Base-by-base conservation (phyloP, 768 basidiomycete species). In the Rhodocollybia butyracea region DNA sequence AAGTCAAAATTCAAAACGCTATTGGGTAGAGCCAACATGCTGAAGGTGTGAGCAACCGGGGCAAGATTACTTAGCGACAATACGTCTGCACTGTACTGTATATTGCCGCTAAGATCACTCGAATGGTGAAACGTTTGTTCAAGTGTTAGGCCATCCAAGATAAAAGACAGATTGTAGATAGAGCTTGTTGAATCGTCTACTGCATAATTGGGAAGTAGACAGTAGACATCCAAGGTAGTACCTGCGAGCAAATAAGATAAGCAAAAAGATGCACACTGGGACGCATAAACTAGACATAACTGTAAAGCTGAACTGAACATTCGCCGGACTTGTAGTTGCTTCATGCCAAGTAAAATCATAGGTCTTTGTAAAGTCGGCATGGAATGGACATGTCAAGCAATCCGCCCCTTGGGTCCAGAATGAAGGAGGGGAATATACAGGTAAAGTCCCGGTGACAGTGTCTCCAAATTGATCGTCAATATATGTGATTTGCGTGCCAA, bases 181-280 rank as follows among this genome's bases (percentile, higher is more conserved):
- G 54, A 55, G 3, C 31, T 55, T 3, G 36, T 29, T 7, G 17
- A n/a, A 13, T 29, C 45, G 30, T 55, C 29, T 15, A 30, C 24
- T 26, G 54, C 24, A 8, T 24, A 29, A 40, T 55, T 55, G n/a
- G 54, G 54, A 26, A 55, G 13, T 13, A 55, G 46, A 17, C 54
- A 55, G 26, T 36, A 55, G 32, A 55, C 54, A 19, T 46, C 42
- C 7, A 55, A 40, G 19, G 54, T 19, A 36, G 45, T 30, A n/a
- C 54, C 54, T 55, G 26, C 26, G 30, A 27, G 26, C 43, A 27
- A 13, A 46, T 48, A 19, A 27, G 34, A 26, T 32, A 3, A 36
- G 19, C 22, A 42, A 48, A 10, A 48, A 6, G 15, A n/a, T 17
- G 17, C 11, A 53, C 7, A 8, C 13, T 19, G 11, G 2, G 13